phyloP scores from a whole-genome alignment of 352 stramenopile genomes.

The Phytopythium cucurbitacearum region DNA sequence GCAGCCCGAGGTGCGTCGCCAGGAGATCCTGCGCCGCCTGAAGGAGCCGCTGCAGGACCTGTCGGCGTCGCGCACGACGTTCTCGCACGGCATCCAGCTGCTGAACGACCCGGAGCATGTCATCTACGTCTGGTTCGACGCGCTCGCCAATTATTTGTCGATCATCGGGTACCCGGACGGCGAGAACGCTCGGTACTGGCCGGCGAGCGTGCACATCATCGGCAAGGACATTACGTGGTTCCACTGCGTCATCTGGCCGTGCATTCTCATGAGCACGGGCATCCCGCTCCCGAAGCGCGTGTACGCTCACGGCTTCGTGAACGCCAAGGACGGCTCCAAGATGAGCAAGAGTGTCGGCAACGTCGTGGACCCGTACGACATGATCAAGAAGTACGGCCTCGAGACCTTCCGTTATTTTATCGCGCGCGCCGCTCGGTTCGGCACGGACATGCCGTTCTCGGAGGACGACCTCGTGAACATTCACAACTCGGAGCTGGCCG shows the following conservation, averaged over 20 bases:
- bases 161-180: slow-evolving; percentile 92
- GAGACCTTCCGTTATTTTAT: slow-evolving; percentile 96
- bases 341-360: slow-evolving; percentile 99
- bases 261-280: slow-evolving; percentile 97
- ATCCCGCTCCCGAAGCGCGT: slow-evolving; percentile 93
- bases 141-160: slow-evolving; percentile 98
- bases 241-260: slow-evolving; percentile 99
- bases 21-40: slow-evolving; percentile 92
- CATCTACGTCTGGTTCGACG: slow-evolving; percentile 99
- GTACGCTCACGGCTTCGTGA: slow-evolving; percentile 98
- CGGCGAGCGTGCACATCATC: slow-evolving; percentile 83
- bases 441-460: slow-evolving; percentile 93
- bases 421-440: slow-evolving; percentile 90
- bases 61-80: slow-evolving; percentile 96
- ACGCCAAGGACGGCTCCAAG: slow-evolving; percentile 98
- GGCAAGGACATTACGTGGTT: slow-evolving; percentile 99
- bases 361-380: slow-evolving; percentile 95
- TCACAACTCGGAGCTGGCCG: slow-evolving; percentile 95
- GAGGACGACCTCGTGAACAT: slow-evolving; percentile 94
- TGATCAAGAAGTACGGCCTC: slow-evolving; percentile 91
- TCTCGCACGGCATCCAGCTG: slow-evolving; percentile 92
- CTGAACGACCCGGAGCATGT: slow-evolving; percentile 95
- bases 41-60: slow-evolving; percentile 95
- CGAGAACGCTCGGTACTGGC: slow-evolving; percentile 74
- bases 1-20: slow-evolving; percentile 93